Base-by-base conservation (phyloP, 306 rosid genomes). In the Alnus rubra region DNA sequence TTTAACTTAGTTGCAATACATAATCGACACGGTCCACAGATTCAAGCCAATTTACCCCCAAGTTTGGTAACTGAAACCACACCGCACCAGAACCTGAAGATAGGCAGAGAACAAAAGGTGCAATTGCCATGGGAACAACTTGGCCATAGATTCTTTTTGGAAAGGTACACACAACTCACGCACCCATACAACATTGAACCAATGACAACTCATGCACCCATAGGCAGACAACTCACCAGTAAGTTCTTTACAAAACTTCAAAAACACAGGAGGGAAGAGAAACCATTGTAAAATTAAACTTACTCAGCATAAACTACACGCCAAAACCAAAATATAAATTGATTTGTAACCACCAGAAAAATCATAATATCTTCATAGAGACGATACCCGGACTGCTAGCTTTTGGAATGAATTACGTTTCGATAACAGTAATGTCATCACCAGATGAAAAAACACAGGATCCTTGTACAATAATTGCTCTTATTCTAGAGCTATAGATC, bases 401-500 rank as follows among this genome's bases (percentile, higher is more conserved):
- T 62, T 62, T 2, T 62, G n/a, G 14, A 2, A 67, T 48, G 18
- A 37, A 15, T 14, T 64, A 35, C 48, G 7, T 37, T 15, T 60
- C 13, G 67, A 55, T 44, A 74, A n/a, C 7, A n/a, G 15, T 12
- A 42, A 8, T 7, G 28, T 28, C 52, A 58, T 23, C 23, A 28
- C 12, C 13, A 5, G 37, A 16, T 30, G 15, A 33, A 76, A 49
- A 16, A 14, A 31, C 16, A 48, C 62, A 4, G 19, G 15, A 31
- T 47, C 47, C 16, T 58, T 15, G 9, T 14, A 60, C 23, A 52
- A 78, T 14, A 78, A 55, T 49, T 15, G 48, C 44, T 51, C 64
- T 9, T 19, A 58, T 70, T 2, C 76, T 47, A 68, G 3, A 71
- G 82, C 47, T 23, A 11, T 28, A 65, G 59, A 59, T 71, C 37